phyloP scores from a whole-genome alignment of 2,329 filamentous ascomycete species.

The Cordyceps cicadae region DNA sequence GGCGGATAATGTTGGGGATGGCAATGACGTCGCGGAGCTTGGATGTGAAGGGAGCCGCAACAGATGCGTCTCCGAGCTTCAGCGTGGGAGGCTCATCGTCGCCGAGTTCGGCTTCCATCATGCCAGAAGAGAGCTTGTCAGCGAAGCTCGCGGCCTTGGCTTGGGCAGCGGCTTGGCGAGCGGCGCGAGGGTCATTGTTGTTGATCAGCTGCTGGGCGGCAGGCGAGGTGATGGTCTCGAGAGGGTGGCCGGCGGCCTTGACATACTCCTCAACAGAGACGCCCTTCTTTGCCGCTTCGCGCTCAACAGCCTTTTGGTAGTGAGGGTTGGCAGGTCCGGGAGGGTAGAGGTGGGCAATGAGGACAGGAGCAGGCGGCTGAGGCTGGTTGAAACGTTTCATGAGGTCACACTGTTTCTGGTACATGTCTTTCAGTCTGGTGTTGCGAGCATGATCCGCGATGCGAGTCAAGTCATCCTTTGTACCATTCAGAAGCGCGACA shows the following conservation, averaged over 20 bases:
- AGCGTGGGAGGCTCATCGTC: conserved; percentile 89
- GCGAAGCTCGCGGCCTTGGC: conserved; percentile 70
- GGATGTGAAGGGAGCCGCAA: conserved; percentile 93
- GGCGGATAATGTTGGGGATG: conserved; percentile 95
- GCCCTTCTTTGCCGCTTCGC: conserved; percentile 74
- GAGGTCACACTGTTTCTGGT: conserved; percentile 87
- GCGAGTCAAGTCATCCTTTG: conserved; percentile 78
- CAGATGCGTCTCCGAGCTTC: conserved; percentile 94
- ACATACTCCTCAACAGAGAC: conserved; percentile 52
- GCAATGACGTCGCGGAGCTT: conserved; percentile 96
- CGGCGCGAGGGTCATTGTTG: conserved; percentile 17
- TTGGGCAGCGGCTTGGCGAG: conserved; percentile 51
- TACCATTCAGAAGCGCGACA: conserved; percentile 91
- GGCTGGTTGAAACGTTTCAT: conserved; percentile 96
- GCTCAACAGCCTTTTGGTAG: conserved; percentile 82
- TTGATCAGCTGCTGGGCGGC: conserved; percentile 53
- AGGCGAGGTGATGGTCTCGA: conserved; percentile 59
- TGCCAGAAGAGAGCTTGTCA: conserved; percentile 74
- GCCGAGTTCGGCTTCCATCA: conserved; percentile 86
- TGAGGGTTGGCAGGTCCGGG: conserved; percentile 88
- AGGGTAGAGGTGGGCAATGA: conserved; percentile 91
- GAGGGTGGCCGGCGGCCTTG: conserved; percentile 41
- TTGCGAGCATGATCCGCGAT: conserved; percentile 91
- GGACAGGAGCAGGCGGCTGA: conserved; percentile 77
- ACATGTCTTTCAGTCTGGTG: conserved; percentile 97